Conservation (phyloP, 1,139 yeast genomes). For the Debaryomyces coudertii region DNA sequence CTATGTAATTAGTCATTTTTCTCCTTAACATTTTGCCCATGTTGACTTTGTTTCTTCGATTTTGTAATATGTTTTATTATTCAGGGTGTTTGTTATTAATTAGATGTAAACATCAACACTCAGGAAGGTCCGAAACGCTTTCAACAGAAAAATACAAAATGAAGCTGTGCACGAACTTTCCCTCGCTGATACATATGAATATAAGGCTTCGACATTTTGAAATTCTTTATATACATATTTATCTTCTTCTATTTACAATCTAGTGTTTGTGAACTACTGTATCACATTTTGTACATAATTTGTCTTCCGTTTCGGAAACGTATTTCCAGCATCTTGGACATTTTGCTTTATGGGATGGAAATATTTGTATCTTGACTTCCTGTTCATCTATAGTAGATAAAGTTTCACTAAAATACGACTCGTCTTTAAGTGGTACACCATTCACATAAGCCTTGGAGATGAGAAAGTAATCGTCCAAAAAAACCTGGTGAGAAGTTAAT, state of each 20-base stretch:
- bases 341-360: constrained; percentile 53
- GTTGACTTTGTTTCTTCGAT: neutral
- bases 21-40: constrained; percentile 6
- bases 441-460: constrained; percentile 59
- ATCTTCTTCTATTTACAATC: constrained; percentile 9
- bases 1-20: constrained; percentile 25
- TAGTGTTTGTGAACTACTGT: constrained; percentile 22
- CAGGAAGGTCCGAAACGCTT: neutral
- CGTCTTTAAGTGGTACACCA: constrained; percentile 10
- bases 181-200: neutral
- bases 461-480: constrained; percentile 62
- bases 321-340: constrained; percentile 97
- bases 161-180: neutral
- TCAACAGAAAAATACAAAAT: neutral
- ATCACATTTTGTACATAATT: constrained; percentile 71
- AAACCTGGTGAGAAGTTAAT: constrained; percentile 29
- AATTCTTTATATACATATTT: constrained; percentile 3
- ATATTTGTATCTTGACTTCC: constrained; percentile 38
- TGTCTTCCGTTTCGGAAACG: constrained; percentile 53
- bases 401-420: constrained; percentile 10
- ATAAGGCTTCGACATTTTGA: neutral
- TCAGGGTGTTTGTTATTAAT: neutral
- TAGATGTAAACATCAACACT: neutral
- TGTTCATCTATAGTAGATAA: constrained; percentile 28
- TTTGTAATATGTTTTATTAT: neutral